Evolutionary conservation across 352 stramenopile genomes (phyloP), one percentile per base, ranked within the genome.

Genomic region (Pythium phragmiticola): DNA sequence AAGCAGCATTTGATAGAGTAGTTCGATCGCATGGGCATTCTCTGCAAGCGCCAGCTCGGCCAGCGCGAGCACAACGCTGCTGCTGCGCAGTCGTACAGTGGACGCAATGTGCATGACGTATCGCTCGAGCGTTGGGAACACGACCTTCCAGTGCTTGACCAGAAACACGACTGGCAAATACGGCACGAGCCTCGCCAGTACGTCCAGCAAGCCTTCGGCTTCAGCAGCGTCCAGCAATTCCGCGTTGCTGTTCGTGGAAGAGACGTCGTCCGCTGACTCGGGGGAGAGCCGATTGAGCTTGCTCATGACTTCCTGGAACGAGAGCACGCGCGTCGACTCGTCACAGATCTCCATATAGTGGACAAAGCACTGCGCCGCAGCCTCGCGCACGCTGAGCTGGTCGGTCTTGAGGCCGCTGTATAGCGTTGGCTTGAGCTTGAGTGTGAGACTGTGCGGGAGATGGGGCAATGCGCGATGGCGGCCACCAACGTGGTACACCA

Each of bases 61-160:
- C 11, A 92, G 51, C 8, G 78, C 70, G 14, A 76, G 43, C 16
- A 90, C 71, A 21, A 90, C 74, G 2, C 43, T 70, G 46, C 77
- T 88, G 53, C 76, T 80, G 54, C 77, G 74, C 33, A 87, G 77
- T 0, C 81, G 77, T 26, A 90, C 81, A 41, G 71, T 90, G 2
- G 83, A 90, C 7, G 84, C 81, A 23, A 89, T 74, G 50, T 92
- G 84, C 62, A 87, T 77, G 21, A 92, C 68, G 36, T 92, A 90
- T 21, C 80, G 68, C 57, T 92, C 83, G 33, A 90, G 68, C 6
- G 77, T 90, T 8, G 81, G 78, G 59, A 85, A 90, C 14, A 92
- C 68, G 9, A 90, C 63, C 34, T 76, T 80, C 84, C 84, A 92
- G 57, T 92, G 81, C 53, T 84, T 88, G 37, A 82, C 30, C 7